phyloP scores from a whole-genome alignment of 2,329 filamentous ascomycete species.

The Fusarium armeniacum region DNA sequence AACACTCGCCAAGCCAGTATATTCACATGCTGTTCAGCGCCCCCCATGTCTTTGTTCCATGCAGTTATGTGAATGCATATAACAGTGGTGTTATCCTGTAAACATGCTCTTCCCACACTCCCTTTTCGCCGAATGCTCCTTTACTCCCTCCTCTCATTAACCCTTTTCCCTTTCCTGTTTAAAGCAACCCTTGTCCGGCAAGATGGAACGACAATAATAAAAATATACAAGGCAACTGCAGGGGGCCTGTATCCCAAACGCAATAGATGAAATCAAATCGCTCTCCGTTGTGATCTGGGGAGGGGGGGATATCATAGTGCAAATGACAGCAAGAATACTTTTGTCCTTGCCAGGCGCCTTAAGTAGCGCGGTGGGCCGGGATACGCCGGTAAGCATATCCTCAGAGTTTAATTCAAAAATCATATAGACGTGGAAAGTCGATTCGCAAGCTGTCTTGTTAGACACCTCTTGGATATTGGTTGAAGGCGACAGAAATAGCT shows the following conservation, averaged over 20 bases:
- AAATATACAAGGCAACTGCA: conserved; percentile 14
- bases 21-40: neutral
- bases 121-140: conserved; percentile 35
- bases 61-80: conserved; percentile 22
- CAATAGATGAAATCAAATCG: conserved; percentile 32
- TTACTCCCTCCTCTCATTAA: conserved; percentile 28
- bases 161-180: conserved; percentile 11
- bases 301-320: conserved; percentile 46
- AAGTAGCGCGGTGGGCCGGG: conserved; percentile 6
- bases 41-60: conserved; percentile 1
- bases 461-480: neutral
- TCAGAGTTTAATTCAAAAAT: conserved; percentile 2
- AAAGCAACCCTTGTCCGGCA: conserved; percentile 19
- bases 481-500: neutral
- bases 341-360: conserved; percentile 18
- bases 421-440: conserved; percentile 17
- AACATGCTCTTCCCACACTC: conserved; percentile 6
- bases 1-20: conserved; percentile 4
- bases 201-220: conserved; percentile 23
- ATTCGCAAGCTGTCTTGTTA: neutral
- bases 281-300: conserved; percentile 38
- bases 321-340: conserved; percentile 33
- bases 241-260: conserved; percentile 5
- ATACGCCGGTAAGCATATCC: conserved; percentile 8
- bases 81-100: conserved; percentile 22